Conservation (phyloP, 108 stramenopile species). For the Asterionellopsis glacialis region DNA sequence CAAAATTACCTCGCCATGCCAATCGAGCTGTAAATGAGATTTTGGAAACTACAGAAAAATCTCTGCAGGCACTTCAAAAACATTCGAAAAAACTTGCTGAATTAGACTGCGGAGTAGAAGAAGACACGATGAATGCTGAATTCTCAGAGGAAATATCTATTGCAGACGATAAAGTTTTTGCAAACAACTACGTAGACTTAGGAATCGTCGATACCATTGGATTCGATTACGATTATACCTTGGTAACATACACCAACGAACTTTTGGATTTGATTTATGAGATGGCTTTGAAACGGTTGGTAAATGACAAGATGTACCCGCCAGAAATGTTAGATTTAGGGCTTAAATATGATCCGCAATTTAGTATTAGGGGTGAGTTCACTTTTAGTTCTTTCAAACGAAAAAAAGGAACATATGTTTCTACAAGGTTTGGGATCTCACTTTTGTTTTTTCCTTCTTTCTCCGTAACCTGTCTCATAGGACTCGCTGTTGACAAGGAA, state of each 20-base stretch:
- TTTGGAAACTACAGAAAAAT: conserved; percentile 44
- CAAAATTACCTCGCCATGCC: conserved; percentile 44
- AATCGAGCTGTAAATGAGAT: conserved; percentile 48
- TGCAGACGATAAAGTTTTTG: conserved; percentile 62
- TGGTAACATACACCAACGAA: conserved; percentile 86
- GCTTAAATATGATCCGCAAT: conserved; percentile 74
- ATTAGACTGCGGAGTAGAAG: conserved; percentile 7
- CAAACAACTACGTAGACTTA: conserved; percentile 89
- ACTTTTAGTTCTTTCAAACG: background rate
- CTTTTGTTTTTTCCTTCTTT: no score
- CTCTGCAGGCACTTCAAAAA: conserved; percentile 47
- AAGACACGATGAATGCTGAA: background rate
- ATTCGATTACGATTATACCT: conserved; percentile 96
- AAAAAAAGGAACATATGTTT: background rate
- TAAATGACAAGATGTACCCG: conserved; percentile 83
- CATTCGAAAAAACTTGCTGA: conserved; percentile 28
- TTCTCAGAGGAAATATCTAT: conserved; percentile 5
- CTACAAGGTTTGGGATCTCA: no score
- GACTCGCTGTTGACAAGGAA: conserved; percentile 93
- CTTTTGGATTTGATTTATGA: conserved; percentile 87
- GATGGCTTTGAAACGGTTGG: conserved; percentile 85
- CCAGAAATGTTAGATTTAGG: conserved; percentile 65
- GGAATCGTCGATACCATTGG: conserved; percentile 90
- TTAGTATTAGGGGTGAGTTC: conserved; percentile 75
- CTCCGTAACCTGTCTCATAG: conserved; percentile 6